Conservation (phyloP, 2,329 filamentous ascomycete species). For the Fusarium mundagurra region DNA sequence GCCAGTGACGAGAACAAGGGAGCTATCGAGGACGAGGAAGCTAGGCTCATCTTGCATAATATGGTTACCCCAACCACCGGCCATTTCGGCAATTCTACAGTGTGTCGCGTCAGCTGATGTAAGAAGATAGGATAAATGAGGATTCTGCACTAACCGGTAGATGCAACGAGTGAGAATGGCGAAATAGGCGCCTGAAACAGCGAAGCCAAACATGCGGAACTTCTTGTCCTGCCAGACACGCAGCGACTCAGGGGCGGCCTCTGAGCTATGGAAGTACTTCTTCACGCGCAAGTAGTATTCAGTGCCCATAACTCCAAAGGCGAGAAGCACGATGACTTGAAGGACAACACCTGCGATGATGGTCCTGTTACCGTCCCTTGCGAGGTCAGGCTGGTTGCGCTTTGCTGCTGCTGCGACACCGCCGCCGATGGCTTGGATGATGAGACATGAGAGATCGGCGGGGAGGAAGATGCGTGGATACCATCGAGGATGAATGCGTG, state of each 20-base stretch:
- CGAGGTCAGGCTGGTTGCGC: conserved; percentile 50
- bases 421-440: conserved; percentile 68
- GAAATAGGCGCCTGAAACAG: conserved; percentile 56
- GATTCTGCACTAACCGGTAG: conserved; percentile 56
- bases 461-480: conserved; percentile 69
- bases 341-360: conserved; percentile 65
- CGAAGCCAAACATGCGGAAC: conserved; percentile 57
- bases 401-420: conserved; percentile 62
- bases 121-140: neutral
- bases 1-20: conserved; percentile 61
- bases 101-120: conserved; percentile 22
- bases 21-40: conserved; percentile 66
- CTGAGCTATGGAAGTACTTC: conserved; percentile 49
- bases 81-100: conserved; percentile 68
- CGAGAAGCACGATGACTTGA: conserved; percentile 60
- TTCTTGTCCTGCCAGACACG: conserved; percentile 55
- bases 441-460: conserved; percentile 66
- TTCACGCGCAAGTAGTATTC: conserved; percentile 59
- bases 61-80: conserved; percentile 69
- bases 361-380: conserved; percentile 58
- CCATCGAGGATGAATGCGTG: conserved; percentile 60
- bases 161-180: conserved; percentile 63
- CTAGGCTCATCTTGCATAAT: conserved; percentile 71
- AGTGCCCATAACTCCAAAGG: conserved; percentile 55
- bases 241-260: conserved; percentile 45